These are phyloP conservation scores for Orychophragmus violaceus DNA, from an alignment of 345 rosid species.

Conservation along the genomic window DNA sequence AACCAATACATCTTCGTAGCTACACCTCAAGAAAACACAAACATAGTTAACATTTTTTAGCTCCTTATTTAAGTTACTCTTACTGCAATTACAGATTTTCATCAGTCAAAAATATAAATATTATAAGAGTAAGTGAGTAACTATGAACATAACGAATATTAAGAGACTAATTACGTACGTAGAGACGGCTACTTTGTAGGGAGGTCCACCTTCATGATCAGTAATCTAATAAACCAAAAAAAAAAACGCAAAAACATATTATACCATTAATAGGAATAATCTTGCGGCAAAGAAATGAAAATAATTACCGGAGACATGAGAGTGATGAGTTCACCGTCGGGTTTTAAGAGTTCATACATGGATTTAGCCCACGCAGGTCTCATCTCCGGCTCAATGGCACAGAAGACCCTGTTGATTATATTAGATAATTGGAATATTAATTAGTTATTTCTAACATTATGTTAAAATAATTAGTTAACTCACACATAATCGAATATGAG, in stretches of 20 bases:
- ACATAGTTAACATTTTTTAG: not conserved
- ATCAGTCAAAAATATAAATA: not conserved
- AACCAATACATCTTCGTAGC: conserved; percentile 63
- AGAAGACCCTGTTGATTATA: conserved; percentile 18
- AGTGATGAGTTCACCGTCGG: too few species aligned
- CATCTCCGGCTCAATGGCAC: conserved; percentile 64
- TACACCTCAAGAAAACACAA: conserved; percentile 21
- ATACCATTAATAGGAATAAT: not conserved
- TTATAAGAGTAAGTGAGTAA: not conserved
- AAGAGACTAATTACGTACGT: conserved; percentile 17
- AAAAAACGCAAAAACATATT: not conserved
- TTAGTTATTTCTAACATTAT: too few species aligned
- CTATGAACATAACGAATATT: too few species aligned
- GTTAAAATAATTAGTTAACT: too few species aligned
- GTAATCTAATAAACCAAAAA: conserved; percentile 51
- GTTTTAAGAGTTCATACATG: too few species aligned
- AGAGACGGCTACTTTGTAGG: conserved; percentile 69
- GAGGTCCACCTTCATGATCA: conserved; percentile 76
- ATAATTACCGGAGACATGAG: conserved; percentile 62
- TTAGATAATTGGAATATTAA: not conserved
- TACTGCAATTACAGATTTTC: not conserved
- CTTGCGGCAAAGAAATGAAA: not conserved
- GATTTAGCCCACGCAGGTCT: too few species aligned
- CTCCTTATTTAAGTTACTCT: too few species aligned
- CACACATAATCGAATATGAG: conserved; percentile 75